Conservation (phyloP, 164 flowering plant species). For the Nelumbo lutea region DNA sequence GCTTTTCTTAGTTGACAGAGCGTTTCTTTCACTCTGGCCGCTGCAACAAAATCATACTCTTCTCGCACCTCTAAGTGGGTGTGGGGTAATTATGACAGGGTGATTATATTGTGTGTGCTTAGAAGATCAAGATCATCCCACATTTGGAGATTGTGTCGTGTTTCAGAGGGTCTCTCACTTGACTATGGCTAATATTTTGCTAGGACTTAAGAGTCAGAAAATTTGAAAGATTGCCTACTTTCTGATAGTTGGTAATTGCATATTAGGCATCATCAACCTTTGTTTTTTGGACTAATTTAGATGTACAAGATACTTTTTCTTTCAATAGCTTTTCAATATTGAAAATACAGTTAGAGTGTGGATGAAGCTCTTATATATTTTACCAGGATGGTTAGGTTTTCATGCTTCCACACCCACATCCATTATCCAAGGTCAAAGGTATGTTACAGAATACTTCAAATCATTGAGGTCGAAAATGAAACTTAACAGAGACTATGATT, state of each 20-base stretch:
- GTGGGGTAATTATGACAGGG: slow-evolving; percentile 63
- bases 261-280: background rate
- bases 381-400: slow-evolving; percentile 62
- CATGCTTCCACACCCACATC: slow-evolving; percentile 58
- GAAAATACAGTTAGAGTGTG: slow-evolving; percentile 17
- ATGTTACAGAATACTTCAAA: slow-evolving; percentile 12
- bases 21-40: slow-evolving; percentile 89
- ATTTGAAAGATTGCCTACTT: slow-evolving; percentile 12
- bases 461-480: slow-evolving; percentile 2
- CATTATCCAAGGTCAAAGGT: slow-evolving; percentile 64
- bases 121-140: slow-evolving; percentile 78
- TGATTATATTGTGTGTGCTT: slow-evolving; percentile 47
- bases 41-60: slow-evolving; percentile 44
- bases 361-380: slow-evolving; percentile 28
- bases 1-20: slow-evolving; percentile 34
- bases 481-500: background rate
- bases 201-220: slow-evolving; percentile 11
- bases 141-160: slow-evolving; percentile 87
- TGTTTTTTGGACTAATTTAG: slow-evolving; percentile 13
- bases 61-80: slow-evolving; percentile 93
- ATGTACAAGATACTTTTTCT: slow-evolving; percentile 7
- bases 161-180: slow-evolving; percentile 65
- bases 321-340: slow-evolving; percentile 12
- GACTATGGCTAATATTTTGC: slow-evolving; percentile 77
- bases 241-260: slow-evolving; percentile 11